Percentiles rank a stretch among this genome's conserved stretches.
Evolutionary conservation across 1,139 yeast species (phyloP).

Genomic region (Saccharomycopsis hybrid): DNA sequence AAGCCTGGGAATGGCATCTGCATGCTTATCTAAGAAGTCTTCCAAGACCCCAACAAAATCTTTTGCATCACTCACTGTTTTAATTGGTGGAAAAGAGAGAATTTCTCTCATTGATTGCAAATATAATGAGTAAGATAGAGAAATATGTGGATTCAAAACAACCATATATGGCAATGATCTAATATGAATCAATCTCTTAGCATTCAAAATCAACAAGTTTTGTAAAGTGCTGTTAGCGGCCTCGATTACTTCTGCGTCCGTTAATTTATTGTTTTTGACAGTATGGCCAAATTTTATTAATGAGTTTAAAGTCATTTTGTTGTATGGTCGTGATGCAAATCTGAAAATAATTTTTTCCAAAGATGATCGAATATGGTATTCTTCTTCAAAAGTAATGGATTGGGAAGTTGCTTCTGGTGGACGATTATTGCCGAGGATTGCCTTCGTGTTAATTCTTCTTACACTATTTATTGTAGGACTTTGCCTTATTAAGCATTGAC

Average conservation of each 20-base stretch:
- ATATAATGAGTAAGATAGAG: conserved; percentile 72
- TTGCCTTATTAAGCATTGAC: background rate
- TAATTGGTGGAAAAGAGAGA: conserved; percentile 38
- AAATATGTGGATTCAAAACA: conserved; percentile 81
- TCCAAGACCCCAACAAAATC: conserved; percentile 45
- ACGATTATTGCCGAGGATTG: conserved; percentile 3
- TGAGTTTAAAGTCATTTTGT: conserved; percentile 42
- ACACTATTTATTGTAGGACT: background rate
- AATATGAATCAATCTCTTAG: conserved; percentile 55
- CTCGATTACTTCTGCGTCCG: conserved; percentile 17
- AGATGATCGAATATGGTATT: conserved; percentile 44
- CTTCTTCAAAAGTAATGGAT: conserved; percentile 29
- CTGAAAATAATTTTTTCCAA: conserved; percentile 46
- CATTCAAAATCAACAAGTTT: conserved; percentile 37
- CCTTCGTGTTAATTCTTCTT: conserved; percentile 15
- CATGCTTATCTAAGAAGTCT: conserved; percentile 63
- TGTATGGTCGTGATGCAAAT: conserved; percentile 41
- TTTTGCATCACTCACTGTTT: conserved; percentile 47
- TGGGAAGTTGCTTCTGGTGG: conserved; percentile 11
- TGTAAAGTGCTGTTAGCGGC: conserved; percentile 38
- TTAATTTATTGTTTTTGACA: conserved; percentile 10
- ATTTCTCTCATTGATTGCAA: conserved; percentile 63
- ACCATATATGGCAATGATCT: conserved; percentile 75
- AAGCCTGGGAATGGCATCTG: conserved; percentile 73
- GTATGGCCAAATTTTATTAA: conserved; percentile 37